These are phyloP conservation scores for Trichoderma parareesei DNA, from an alignment of 495 filamentous ascomycete species.

Conservation along the genomic window DNA sequence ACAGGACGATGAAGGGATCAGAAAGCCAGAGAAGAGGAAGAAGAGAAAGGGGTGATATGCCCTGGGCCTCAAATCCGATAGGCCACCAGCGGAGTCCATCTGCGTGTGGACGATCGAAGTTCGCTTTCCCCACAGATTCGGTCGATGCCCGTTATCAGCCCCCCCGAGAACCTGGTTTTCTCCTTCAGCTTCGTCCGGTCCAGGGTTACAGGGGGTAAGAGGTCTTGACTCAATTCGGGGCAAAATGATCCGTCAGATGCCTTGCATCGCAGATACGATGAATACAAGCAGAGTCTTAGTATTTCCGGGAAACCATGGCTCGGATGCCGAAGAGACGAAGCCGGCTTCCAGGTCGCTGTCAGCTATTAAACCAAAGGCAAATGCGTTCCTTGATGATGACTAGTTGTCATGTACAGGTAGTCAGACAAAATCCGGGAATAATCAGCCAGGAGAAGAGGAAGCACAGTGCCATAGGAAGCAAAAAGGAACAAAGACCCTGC, in stretches of 20 bases:
- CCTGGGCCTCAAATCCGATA: not conserved
- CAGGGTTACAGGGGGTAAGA: not conserved
- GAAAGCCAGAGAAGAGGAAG: not conserved
- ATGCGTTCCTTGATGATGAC: not conserved
- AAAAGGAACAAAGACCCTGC: not conserved
- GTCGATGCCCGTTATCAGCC: slow-evolving; percentile 7
- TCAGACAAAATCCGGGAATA: not conserved
- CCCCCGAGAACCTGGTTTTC: not conserved
- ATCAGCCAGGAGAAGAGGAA: not conserved
- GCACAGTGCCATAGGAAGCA: not conserved
- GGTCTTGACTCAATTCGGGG: not conserved
- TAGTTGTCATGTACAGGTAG: too few relatives aligned
- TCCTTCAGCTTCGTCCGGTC: not conserved
- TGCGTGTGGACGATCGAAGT: not conserved
- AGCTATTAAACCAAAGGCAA: too few relatives aligned
- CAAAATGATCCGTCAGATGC: not conserved
- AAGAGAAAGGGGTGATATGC: not conserved
- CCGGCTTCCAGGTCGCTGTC: too few relatives aligned
- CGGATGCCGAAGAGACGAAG: too few relatives aligned
- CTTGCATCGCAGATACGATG: not conserved
- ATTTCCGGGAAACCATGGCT: not conserved
- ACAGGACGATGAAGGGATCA: not conserved
- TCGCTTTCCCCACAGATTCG: slow-evolving; percentile 7
- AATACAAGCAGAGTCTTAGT: not conserved
- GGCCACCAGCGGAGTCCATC: not conserved